Base-by-base conservation (phyloP, 306 rosid species). In the Corylus heterophylla region DNA sequence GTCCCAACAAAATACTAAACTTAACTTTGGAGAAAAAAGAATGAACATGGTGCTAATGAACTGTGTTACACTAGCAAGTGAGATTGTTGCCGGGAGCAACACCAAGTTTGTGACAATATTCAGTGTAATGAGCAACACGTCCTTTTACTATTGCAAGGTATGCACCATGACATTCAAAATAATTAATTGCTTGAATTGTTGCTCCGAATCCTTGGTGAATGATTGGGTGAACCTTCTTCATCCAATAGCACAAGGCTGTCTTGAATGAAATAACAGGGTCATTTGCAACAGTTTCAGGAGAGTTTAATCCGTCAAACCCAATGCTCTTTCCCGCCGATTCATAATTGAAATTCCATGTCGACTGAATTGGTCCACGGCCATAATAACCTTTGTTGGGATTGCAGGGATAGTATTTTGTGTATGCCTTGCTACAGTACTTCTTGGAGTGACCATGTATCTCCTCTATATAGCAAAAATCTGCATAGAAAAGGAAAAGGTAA, bases 161-260 rank as follows among this genome's bases (percentile, higher is more conserved):
- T 1, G 37, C 88, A 9, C 97, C 97, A 54, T 89, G 87, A 54
- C 94, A 94, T 64, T 94, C 98, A 20, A 92, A 89, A 4, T 45
- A 73, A 8, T 94, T 92, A 59, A 92, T 92, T 77, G 98, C 98
- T 74, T 93, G 86, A 3, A 89, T 92, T 74, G 98, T 92, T 37
- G 97, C 94, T 1, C 97, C 98, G 61, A 92, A 94, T 0, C 98
- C 98, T 49, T 92, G 86, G 63, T 20, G 49, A 0, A 89, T 2
- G 11, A 94, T 97, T 12, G 93, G 89, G 0, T 91, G 73, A 20
- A 94, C 97, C 18, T 9, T 1, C 3, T 83, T 48, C 94, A 88
- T 92, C 97, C 97, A 94, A 25, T 86, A 94, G 97, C 98, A 94
- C 54, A 94, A 73, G 3, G 89, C 98, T 0, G 97, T 88, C 90